Conservation (phyloP, 441 rosid species). For the Pelargonium australe region DNA sequence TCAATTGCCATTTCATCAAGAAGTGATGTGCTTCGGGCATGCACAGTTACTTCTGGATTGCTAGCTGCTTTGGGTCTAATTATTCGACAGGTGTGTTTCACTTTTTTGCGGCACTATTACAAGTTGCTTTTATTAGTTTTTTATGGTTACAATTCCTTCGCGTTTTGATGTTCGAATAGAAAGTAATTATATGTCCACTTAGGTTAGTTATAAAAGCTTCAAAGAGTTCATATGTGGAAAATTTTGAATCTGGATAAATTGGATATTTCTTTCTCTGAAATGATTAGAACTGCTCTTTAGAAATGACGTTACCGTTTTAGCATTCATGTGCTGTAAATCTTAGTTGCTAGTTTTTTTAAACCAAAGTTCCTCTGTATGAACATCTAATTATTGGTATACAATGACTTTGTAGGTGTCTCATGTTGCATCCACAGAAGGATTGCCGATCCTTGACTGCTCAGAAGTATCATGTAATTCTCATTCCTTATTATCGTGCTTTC, state of each 20-base stretch:
- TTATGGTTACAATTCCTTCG: neutral
- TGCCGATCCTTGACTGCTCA: constrained; percentile 62
- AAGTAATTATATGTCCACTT: neutral
- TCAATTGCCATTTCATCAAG: constrained; percentile 40
- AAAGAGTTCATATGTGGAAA: neutral
- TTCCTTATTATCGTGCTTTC: neutral
- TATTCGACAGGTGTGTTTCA: constrained; percentile 50
- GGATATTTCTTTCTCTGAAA: constrained; percentile 5
- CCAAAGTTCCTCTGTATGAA: neutral
- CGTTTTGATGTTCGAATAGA: neutral
- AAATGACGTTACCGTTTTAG: neutral
- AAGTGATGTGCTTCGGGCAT: constrained; percentile 68
- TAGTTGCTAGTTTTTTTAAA: neutral
- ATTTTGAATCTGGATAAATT: neutral
- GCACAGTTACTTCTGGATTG: constrained; percentile 59
- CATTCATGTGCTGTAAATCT: neutral
- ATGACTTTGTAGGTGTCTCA: constrained; percentile 56
- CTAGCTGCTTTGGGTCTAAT: constrained; percentile 58
- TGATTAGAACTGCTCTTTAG: neutral
- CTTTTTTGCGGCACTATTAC: neutral
- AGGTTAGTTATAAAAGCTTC: neutral
- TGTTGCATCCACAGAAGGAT: constrained; percentile 58
- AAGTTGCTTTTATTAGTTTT: neutral
- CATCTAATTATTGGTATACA: neutral
- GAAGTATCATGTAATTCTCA: constrained; percentile 51